Conservation (phyloP, 495 filamentous ascomycete species). For the Bathelium albidoporum region DNA sequence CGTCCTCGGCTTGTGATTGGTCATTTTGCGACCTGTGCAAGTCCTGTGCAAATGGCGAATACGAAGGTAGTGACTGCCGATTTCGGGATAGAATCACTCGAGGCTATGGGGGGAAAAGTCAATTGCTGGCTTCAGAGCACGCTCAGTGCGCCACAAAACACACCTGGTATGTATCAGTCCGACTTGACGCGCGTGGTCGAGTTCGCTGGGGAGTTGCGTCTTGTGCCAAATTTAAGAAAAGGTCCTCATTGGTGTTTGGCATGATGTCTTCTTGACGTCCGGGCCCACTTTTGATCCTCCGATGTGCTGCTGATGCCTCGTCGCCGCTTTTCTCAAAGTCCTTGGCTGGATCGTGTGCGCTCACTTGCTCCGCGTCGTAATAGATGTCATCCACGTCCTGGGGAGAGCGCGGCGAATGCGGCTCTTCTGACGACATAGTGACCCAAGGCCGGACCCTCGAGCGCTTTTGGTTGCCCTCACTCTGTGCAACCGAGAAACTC, state of each 20-base stretch:
- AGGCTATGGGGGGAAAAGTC: neutral
- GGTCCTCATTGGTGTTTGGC: neutral
- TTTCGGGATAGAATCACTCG: neutral
- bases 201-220: neutral
- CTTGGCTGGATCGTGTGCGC: neutral
- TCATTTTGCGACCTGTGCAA: neutral
- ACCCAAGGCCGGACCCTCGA: neutral
- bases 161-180: neutral
- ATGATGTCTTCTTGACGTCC: neutral
- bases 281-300: neutral
- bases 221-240: slow-evolving; percentile 1
- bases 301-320: neutral
- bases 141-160: neutral
- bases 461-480: neutral
- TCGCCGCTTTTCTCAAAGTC: neutral
- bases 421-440: neutral
- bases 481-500: neutral
- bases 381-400: neutral
- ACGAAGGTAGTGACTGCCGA: neutral
- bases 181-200: neutral
- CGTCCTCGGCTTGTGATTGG: neutral
- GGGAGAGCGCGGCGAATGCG: neutral
- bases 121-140: neutral
- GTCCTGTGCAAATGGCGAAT: neutral
- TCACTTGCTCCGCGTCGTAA: no score